Evolutionary conservation across 805 yeast species (phyloP), one percentile per base, ranked within the genome.

Genomic region (Barnettozyma siamensis): DNA sequence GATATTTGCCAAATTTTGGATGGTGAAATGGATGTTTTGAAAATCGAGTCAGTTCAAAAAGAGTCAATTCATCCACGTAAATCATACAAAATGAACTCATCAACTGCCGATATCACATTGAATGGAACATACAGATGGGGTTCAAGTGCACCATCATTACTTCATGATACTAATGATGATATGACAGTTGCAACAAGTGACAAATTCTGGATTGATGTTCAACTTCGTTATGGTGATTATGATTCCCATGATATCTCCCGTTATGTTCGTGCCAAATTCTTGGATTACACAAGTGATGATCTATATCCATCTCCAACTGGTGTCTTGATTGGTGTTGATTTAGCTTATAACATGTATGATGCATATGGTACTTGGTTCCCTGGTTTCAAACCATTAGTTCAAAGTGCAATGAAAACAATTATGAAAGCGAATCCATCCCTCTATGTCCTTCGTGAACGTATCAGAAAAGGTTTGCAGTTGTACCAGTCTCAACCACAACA

Each of bases 331-430:
- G 95, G 94, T 32, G 74, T 93, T 46, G 99, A 93, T 63, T 68
- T 93, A 49, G 96, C 98, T 0, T 93, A 93, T 60, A 93, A 93
- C 61, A 86, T 88, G 83, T 89, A 84, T 58, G 97, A 88, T 62
- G 89, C 95, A 0, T 93, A 88, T 62, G 99, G 99, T 26, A 88
- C 87, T 54, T 93, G 99, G 99, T 85, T 93, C 66, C 91, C 94
- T 3, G 98, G 98, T 1, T 65, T 91, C 63, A 93, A 93, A 61
- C 88, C 88, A 4, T 68, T 93, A 54, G 69, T 93, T 67, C 95
- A 86, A 56, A 87, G 82, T 55, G 95, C 97, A 12, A 81, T 93
- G 95, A 74, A 78, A 48, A 91, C 93, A 29, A 85, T 93, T 35
- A 85, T 89, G 96, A 88, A 87, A 56, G 83, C 93, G 1, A 93